Evolutionary conservation across 23 red algal genomes (phyloP).

Genomic region (Gracilaria caudata): DNA sequence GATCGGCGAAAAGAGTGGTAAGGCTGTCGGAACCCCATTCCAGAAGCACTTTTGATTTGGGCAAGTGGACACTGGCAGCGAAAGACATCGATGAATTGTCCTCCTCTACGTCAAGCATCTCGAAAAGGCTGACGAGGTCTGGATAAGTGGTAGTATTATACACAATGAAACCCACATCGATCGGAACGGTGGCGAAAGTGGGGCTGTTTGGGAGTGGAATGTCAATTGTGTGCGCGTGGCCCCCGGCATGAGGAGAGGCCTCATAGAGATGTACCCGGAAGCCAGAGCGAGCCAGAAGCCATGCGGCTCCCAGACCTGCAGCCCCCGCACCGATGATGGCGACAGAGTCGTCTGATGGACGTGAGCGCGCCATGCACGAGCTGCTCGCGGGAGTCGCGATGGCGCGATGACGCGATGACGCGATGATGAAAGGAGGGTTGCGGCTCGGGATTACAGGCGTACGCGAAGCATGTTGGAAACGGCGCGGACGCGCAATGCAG

Average conservation of each 20-base stretch:
- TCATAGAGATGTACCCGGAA: constrained; percentile 88
- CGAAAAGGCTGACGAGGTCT: constrained; percentile 83
- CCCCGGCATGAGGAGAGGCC: constrained; percentile 69
- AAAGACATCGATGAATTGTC: constrained; percentile 97
- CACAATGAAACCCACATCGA: constrained; percentile 96
- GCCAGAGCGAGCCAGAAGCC: constrained; percentile 72
- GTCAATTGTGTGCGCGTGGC: constrained; percentile 85
- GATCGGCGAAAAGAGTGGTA: constrained; percentile 72
- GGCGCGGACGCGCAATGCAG: too few species aligned
- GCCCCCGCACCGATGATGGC: constrained; percentile 88
- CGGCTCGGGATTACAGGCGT: background rate
- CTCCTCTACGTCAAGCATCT: constrained; percentile 71
- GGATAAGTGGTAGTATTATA: constrained; percentile 97
- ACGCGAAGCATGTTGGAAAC: background rate
- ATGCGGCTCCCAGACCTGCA: constrained; percentile 91
- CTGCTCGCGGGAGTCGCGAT: background rate
- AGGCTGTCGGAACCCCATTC: constrained; percentile 93
- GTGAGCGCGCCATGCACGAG: constrained; percentile 8
- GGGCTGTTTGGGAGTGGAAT: constrained; percentile 35
- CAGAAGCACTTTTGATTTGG: constrained; percentile 36
- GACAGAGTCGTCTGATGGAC: constrained; percentile 25
- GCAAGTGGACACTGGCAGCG: constrained; percentile 64
- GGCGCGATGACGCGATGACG: too few species aligned
- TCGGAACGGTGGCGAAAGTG: constrained; percentile 41
- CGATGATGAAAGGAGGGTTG: background rate